phyloP scores from a whole-genome alignment of 2,329 filamentous ascomycete species.

The Cryphonectria nitschkei region DNA sequence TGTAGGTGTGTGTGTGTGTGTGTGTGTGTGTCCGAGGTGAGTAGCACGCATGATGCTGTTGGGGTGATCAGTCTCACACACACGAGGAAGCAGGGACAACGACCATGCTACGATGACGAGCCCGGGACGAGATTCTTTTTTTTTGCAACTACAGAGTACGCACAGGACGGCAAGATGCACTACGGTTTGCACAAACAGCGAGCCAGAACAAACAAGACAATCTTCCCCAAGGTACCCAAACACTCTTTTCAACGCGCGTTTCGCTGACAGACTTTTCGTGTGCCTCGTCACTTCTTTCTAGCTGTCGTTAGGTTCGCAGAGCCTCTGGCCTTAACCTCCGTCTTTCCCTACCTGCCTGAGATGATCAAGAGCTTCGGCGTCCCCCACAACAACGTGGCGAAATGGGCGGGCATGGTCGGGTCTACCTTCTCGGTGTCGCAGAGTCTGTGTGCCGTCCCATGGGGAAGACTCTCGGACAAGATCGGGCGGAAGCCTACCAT shows the following conservation, averaged over 20 bases:
- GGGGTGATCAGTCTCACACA: slow-evolving; percentile 5
- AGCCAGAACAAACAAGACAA: not conserved
- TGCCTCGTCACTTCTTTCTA: slow-evolving; percentile 38
- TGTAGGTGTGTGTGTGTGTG: slow-evolving; percentile 3
- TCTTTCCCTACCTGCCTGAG: slow-evolving; percentile 73
- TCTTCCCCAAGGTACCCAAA: slow-evolving; percentile 26
- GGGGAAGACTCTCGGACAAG: slow-evolving; percentile 76
- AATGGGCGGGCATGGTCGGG: slow-evolving; percentile 78
- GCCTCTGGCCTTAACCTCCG: slow-evolving; percentile 72
- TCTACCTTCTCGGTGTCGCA: slow-evolving; percentile 75
- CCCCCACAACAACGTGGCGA: slow-evolving; percentile 70
- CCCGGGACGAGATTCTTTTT: not conserved
- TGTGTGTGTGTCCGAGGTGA: slow-evolving; percentile 14
- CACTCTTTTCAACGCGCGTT: slow-evolving; percentile 27
- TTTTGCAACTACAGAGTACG: not conserved
- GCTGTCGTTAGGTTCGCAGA: slow-evolving; percentile 80
- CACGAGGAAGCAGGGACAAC: not conserved
- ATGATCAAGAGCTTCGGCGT: slow-evolving; percentile 84
- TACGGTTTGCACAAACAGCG: not conserved
- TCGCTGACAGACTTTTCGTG: slow-evolving; percentile 38
- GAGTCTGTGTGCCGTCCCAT: slow-evolving; percentile 71
- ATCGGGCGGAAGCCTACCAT: slow-evolving; percentile 85
- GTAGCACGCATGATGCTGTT: not conserved
- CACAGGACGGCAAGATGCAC: not conserved
- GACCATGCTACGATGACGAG: not conserved